Conservation (phyloP, 352 stramenopile genomes). For the Globisporangium recalcitrans region DNA sequence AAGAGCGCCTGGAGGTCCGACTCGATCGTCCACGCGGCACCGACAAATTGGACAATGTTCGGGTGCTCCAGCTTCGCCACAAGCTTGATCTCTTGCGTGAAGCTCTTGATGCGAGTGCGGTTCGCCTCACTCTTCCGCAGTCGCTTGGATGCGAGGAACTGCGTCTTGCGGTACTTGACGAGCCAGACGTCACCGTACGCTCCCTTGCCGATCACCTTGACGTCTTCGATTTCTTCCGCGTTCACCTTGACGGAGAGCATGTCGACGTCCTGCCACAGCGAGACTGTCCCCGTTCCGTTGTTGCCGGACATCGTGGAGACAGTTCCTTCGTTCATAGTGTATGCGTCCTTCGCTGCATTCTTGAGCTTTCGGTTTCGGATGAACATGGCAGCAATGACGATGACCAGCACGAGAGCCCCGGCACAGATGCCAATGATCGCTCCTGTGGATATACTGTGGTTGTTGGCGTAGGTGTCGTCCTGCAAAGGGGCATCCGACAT, state of each 20-base stretch:
- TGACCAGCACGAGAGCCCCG: neutral
- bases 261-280: neutral
- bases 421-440: neutral
- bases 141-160: conserved; percentile 1
- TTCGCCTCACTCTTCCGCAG: neutral
- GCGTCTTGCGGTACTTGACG: conserved; percentile 8
- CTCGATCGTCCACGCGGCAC: conserved; percentile 48
- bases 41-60: conserved; percentile 37
- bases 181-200: conserved; percentile 12
- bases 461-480: neutral
- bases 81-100: conserved; percentile 24
- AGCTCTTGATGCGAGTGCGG: neutral
- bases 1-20: conserved; percentile 50
- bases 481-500: neutral
- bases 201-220: conserved; percentile 3
- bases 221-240: conserved; percentile 11
- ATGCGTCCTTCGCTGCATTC: neutral
- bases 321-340: neutral
- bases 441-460: neutral
- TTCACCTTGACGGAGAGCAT: conserved; percentile 29
- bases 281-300: neutral
- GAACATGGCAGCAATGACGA: neutral
- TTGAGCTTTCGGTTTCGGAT: neutral
- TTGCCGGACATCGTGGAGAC: neutral
- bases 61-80: conserved; percentile 20